Evolutionary conservation across 2,329 filamentous ascomycete species (phyloP).

Genomic region (Bisporella sp.): DNA sequence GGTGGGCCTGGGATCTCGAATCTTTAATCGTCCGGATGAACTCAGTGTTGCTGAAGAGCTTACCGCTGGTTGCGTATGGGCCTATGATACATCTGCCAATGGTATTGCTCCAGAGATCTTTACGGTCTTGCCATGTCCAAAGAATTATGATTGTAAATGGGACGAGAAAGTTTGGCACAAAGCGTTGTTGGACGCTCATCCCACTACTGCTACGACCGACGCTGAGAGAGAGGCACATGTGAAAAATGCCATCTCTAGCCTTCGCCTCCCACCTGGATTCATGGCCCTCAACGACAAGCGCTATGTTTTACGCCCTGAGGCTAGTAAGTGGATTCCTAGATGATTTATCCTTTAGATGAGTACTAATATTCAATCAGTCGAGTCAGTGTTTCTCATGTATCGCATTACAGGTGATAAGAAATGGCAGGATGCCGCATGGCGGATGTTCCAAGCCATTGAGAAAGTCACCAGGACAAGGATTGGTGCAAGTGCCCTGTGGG

Average conservation of each 20-base stretch:
- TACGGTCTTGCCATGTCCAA: constrained; percentile 30
- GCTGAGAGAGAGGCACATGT: constrained; percentile 2
- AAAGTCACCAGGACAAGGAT: constrained; percentile 34
- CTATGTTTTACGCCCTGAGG: constrained; percentile 55
- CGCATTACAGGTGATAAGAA: constrained; percentile 23
- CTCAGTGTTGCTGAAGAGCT: constrained; percentile 49
- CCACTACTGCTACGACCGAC: constrained; percentile 46
- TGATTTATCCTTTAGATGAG: too few species aligned
- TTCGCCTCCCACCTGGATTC: constrained; percentile 16
- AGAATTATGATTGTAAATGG: constrained; percentile 19
- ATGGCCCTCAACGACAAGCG: constrained; percentile 19
- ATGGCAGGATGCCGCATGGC: constrained; percentile 39
- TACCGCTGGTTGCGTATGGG: constrained; percentile 57
- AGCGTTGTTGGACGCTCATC: not conserved
- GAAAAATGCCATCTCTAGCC: constrained; percentile 10
- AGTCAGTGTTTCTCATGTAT: constrained; percentile 58
- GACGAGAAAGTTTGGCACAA: constrained; percentile 43
- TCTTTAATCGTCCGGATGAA: constrained; percentile 48
- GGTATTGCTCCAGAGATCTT: constrained; percentile 55
- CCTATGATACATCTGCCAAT: constrained; percentile 48
- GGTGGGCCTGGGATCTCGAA: constrained; percentile 58
- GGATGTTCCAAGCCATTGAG: constrained; percentile 41
- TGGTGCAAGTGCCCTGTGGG: constrained; percentile 18
- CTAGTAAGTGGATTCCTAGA: constrained; percentile 27
- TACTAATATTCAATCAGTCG: constrained; percentile 28